Base-by-base conservation (phyloP, 139 green algal genomes). In the Volvox reticuliferus region DNA sequence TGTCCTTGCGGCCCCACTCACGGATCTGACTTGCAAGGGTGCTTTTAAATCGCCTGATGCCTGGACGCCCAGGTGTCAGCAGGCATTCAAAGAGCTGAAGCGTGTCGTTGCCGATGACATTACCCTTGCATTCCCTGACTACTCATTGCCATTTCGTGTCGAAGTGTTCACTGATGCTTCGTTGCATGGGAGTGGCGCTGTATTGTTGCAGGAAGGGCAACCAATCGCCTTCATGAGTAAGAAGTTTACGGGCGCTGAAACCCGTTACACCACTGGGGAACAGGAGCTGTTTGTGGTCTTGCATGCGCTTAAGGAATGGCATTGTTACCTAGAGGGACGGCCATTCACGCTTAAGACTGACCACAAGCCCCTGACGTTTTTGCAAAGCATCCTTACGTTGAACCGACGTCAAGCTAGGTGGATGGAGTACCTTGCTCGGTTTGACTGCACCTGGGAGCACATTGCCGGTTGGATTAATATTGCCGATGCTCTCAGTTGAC, bases 401-500 rank as follows among this genome's bases (percentile, higher is more conserved):
- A 79, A 18, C 36, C 84, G 36, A 2, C 26, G 84, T 9, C 68
- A 82, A n/a, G 82, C 82, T 68, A 55, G 55, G 33, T 86, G 80
- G 80, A 50, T 75, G 50, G 80, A 86, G 26, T 75, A 73, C 50
- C 18, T 86, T 6, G 26, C 28, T 21, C 44, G 22, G 14, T 86
- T 86, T 26, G 2, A 73, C 55, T 75, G 21, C 55, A 75, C 44
- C 14, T 86, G 80, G 63, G 30, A 88, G 32, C 33, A 79, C 62
- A 3, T 22, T 9, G 1, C 63, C 1, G 82, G 63, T 13, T 12
- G 0, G 5, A 17, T 86, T 0, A 86, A 86, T 26, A 61, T 86
- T 18, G 80, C 80, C 26, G 80, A 86, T 30, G 80, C 80, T 44
- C 55, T 86, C n/a, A 69, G 35, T n/a, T 50, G 80, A 55, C 80